These are phyloP conservation scores for Hanseniaspora vineae DNA, from an alignment of 805 yeast genomes.

Conservation along the genomic window DNA sequence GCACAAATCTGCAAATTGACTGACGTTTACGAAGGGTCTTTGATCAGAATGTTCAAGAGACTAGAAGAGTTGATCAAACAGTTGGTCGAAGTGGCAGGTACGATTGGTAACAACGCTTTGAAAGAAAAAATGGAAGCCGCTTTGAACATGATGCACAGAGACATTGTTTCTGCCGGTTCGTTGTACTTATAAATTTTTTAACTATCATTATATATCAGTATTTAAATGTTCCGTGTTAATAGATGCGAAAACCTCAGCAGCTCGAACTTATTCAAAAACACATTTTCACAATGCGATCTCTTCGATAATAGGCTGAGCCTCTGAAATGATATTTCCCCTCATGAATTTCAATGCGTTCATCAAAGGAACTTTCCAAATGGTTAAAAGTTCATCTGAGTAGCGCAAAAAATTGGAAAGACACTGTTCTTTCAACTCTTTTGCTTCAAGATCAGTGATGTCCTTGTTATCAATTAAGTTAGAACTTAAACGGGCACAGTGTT, in stretches of 20 bases:
- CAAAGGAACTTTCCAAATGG: neutral
- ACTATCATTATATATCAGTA: neutral
- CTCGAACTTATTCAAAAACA: too few relatives aligned
- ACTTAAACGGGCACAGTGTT: neutral
- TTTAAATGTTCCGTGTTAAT: neutral
- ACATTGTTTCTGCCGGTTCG: conserved; percentile 92
- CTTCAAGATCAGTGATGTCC: neutral
- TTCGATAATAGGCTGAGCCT: neutral
- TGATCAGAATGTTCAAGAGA: conserved; percentile 89
- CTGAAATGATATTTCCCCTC: neutral
- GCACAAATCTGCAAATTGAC: conserved; percentile 98
- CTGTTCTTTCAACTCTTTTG: neutral
- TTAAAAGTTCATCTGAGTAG: neutral
- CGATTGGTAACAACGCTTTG: conserved; percentile 81
- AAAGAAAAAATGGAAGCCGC: conserved; percentile 84
- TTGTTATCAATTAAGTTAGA: neutral
- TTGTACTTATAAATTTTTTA: conserved; percentile 43
- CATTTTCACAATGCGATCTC: neutral
- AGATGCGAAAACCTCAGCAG: too few relatives aligned
- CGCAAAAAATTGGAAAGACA: neutral
- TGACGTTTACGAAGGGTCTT: conserved; percentile 93
- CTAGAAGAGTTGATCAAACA: conserved; percentile 88
- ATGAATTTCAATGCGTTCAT: neutral
- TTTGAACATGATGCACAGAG: conserved; percentile 79
- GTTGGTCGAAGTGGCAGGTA: conserved; percentile 80